A percentile compares a stretch with the other conserved stretches of the same genome.
phyloP scores from a whole-genome alignment of 2,329 filamentous ascomycete genomes.

The Talaromyces rugulosus region DNA sequence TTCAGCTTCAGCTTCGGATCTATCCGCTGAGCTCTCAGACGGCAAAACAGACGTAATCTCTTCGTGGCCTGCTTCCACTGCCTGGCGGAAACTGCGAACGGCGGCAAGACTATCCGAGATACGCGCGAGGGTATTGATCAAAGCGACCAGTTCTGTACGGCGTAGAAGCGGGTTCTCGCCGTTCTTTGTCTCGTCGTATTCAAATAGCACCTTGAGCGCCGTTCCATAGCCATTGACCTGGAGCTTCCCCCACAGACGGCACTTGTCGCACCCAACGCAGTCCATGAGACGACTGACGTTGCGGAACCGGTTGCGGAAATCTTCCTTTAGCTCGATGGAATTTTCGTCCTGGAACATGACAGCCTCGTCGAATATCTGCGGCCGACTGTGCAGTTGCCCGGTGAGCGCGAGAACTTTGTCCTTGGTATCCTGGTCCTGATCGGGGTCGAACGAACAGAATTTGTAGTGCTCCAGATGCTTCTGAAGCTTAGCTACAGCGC shows the following conservation, averaged over 20 bases:
- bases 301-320: slow-evolving; percentile 94
- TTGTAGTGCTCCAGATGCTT: slow-evolving; percentile 79
- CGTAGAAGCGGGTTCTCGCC: slow-evolving; percentile 67
- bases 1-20: slow-evolving; percentile 13
- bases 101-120: slow-evolving; percentile 76
- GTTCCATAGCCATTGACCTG: slow-evolving; percentile 94
- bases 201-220: slow-evolving; percentile 91
- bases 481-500: slow-evolving; percentile 84
- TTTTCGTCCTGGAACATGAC: slow-evolving; percentile 78
- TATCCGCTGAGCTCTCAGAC: slow-evolving; percentile 23
- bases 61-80: slow-evolving; percentile 35
- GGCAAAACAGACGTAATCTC: slow-evolving; percentile 25
- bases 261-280: slow-evolving; percentile 98
- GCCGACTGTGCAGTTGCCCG: slow-evolving; percentile 60
- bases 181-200: slow-evolving; percentile 69
- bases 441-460: slow-evolving; percentile 82
- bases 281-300: slow-evolving; percentile 98
- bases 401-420: slow-evolving; percentile 76
- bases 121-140: slow-evolving; percentile 90
- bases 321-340: slow-evolving; percentile 77
- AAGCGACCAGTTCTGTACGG: slow-evolving; percentile 85
- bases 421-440: slow-evolving; percentile 75
- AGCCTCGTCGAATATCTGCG: slow-evolving; percentile 86
- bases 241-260: slow-evolving; percentile 93
- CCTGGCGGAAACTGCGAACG: slow-evolving; percentile 65